Conservation (phyloP, 805 yeast genomes). For the Candida quercuum region DNA sequence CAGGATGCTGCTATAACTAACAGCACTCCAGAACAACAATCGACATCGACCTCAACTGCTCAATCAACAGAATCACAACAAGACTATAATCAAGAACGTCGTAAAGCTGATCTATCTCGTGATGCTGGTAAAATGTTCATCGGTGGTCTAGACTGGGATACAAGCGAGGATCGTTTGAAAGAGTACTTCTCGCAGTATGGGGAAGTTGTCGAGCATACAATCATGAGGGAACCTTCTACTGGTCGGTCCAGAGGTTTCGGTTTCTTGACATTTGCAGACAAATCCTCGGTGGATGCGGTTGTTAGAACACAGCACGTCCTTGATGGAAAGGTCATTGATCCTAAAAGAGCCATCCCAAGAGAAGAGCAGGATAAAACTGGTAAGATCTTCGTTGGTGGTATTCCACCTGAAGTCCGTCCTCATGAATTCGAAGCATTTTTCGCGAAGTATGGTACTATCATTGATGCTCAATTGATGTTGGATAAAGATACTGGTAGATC, state of each 20-base stretch:
- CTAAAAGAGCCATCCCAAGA: constrained; percentile 94
- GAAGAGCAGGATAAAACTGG: constrained; percentile 97
- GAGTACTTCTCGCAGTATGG: constrained; percentile 86
- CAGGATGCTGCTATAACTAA: too few relatives aligned
- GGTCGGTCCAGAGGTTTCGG: constrained; percentile 96
- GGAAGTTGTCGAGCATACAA: constrained; percentile 79
- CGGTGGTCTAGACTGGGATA: constrained; percentile 98
- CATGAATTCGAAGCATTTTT: constrained; percentile 83
- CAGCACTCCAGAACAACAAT: neutral
- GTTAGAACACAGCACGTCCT: constrained; percentile 79
- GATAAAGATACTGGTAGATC: constrained; percentile 97
- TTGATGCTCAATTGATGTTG: constrained; percentile 95
- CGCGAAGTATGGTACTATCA: constrained; percentile 81
- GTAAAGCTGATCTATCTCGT: constrained; percentile 47
- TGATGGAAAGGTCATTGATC: constrained; percentile 95
- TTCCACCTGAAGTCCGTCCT: constrained; percentile 89
- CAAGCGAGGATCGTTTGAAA: constrained; percentile 80
- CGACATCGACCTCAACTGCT: constrained; percentile 14
- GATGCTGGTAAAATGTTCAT: constrained; percentile 91
- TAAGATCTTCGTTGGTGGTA: constrained; percentile 95
- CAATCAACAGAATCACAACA: constrained; percentile 2
- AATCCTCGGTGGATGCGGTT: constrained; percentile 82
- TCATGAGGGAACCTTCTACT: constrained; percentile 84
- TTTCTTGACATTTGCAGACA: constrained; percentile 77
- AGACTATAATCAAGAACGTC: neutral